Percentiles rank a stretch among this genome's conserved stretches.
Conservation (phyloP, 2,329 filamentous ascomycete genomes). For the Diaporthe vexans region DNA sequence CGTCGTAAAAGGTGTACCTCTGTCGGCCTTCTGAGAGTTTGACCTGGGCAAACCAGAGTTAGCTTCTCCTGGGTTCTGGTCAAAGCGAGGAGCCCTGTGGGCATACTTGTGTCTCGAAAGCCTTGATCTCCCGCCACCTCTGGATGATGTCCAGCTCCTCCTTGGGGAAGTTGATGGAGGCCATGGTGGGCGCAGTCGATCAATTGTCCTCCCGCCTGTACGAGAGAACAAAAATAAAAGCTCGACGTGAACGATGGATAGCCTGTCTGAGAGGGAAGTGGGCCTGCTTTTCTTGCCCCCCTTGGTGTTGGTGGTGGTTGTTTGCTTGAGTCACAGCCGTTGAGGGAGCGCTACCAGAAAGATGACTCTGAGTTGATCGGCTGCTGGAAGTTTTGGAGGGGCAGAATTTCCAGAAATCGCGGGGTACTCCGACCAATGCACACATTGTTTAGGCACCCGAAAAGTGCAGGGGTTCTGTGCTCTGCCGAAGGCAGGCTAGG, state of each 20-base stretch:
- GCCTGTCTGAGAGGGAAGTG: not conserved
- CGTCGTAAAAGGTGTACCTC: slow-evolving; percentile 96
- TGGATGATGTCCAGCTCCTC: slow-evolving; percentile 89
- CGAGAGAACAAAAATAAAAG: not conserved
- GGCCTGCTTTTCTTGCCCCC: slow-evolving; percentile 11
- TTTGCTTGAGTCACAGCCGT: slow-evolving; percentile 38
- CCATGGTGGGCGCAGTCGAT: slow-evolving; percentile 52
- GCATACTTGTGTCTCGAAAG: slow-evolving; percentile 85
- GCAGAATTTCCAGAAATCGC: slow-evolving; percentile 38
- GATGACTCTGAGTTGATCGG: slow-evolving; percentile 38
- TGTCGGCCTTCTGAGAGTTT: slow-evolving; percentile 86
- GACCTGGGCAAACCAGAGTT: slow-evolving; percentile 56
- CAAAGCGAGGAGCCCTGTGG: not conserved
- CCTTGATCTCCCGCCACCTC: slow-evolving; percentile 92
- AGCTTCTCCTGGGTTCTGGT: not conserved
- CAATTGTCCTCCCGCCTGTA: slow-evolving; percentile 34
- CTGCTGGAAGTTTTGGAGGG: slow-evolving; percentile 40
- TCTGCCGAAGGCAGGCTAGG: not conserved
- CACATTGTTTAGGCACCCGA: slow-evolving; percentile 7
- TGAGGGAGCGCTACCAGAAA: slow-evolving; percentile 10
- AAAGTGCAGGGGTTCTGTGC: not conserved
- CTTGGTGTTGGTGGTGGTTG: slow-evolving; percentile 17
- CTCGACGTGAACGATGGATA: not conserved
- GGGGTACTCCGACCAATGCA: slow-evolving; percentile 34
- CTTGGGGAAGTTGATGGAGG: slow-evolving; percentile 93